Base-by-base conservation (phyloP, 2,329 filamentous ascomycete genomes). In the Cladobotryum mycophilum region DNA sequence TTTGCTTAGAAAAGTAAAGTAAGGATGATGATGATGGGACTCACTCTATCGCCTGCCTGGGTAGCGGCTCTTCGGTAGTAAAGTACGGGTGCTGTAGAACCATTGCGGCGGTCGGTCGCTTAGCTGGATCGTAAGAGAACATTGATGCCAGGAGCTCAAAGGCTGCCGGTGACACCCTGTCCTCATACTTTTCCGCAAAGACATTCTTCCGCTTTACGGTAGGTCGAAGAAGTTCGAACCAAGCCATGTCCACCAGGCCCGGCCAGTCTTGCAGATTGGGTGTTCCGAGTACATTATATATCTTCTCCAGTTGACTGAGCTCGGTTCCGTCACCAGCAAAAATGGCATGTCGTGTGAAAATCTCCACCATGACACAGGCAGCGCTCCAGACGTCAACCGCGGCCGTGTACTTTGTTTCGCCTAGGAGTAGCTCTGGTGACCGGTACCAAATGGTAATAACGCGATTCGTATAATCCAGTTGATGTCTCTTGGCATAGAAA, bases 391-490 rank as follows among this genome's bases (percentile, higher is more conserved):
- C 87, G 63, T 96, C 91, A 13, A 95, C 89, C 2, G 88, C 88
- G 0, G 89, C 88, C 4, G 88, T 89, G 64, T 96, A 96, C 60
- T 88, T 83, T 5, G 91, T 96, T 67, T 95, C 90, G 6, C 91
- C 91, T 1, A 96, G 78, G 0, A 96, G 74, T n/a, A 96, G 77
- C 66, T 96, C 91, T 0, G 91, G 90, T 0, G 89, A 88, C 4
- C 91, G 82, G 67, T 96, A 96, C 95, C 95, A 99, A 58, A 99
- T 96, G 2, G 93, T 99, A 64, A 99, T 96, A 60, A 99, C 95
- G 35, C 93, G 87, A 65, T 99, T 99, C 2, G 93, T 99, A 67
- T 99, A 99, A 66, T 99, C 92, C 43, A 95, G 80, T 66, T 93
- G 88, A 54, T 86, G 84, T 45, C 86, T 85, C 67, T 99, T 99